Base-by-base conservation (phyloP, 345 rosid genomes). In the Arabis hirsuta region DNA sequence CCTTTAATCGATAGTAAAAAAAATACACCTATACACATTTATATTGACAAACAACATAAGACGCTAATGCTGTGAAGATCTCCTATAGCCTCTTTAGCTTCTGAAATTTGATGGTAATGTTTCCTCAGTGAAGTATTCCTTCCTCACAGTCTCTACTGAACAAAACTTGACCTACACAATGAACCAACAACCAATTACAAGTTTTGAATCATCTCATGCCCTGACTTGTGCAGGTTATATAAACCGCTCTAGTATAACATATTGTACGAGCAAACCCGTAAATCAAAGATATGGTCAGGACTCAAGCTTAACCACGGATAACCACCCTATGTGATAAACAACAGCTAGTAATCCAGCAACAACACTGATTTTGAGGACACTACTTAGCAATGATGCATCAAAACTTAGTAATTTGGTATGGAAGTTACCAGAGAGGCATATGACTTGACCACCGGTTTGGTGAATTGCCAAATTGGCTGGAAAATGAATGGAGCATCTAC, bases 401-500 rank as follows among this genome's bases (percentile, higher is more conserved):
- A 41, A 51, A 46, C 51, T 36, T 53, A 7, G 55, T 55, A 43
- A 19, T 43, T 59, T 57, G 51, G 68, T 22, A 65, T 22, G 61
- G 55, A 27, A 22, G 50, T 43, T 86, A 94, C 98, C 95, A 89
- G 80, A 41, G 97, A 89, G 54, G 96, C 90, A 59, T 89, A 89
- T 12, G 86, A 82, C 77, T 83, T 88, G 71, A 89, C 16, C 73
- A 86, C 68, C 13, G 98, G 98, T 88, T 89, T 91, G 53, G 78
- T 81, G 27, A 88, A 55, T 72, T 89, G 84, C 98, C 98, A 94
- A 61, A 90, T 74, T 59, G 97, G 97, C 84, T 81, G 65, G 80
- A 91, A 94, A 59, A 91, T 56, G 24, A 91, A 89, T 19, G 98
- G 96, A 67, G 97, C 96, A 63, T 89, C 98, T 63, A 94, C 96